Evolutionary conservation across 129 eudicot species (phyloP).

Genomic region (Sambucus nigra): DNA sequence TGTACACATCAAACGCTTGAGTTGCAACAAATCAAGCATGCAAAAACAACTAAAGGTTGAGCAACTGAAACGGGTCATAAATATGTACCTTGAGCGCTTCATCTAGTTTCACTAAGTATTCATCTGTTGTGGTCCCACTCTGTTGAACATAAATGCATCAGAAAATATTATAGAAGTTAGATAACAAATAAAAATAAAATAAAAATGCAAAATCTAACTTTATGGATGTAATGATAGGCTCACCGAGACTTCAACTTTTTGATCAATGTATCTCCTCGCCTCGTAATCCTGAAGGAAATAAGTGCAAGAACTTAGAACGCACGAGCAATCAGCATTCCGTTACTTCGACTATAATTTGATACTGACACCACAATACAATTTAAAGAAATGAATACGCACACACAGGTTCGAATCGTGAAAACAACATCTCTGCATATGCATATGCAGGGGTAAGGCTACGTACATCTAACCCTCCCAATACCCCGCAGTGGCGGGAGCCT

Average conservation of each 20-base stretch:
- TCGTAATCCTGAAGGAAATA: constrained; percentile 51
- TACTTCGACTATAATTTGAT: background rate
- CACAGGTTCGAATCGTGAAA: background rate
- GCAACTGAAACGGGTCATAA: background rate
- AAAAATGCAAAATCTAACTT: background rate
- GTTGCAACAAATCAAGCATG: background rate
- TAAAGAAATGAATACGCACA: background rate
- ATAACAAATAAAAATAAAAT: no score
- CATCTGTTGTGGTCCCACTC: constrained; percentile 76
- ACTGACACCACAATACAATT: background rate
- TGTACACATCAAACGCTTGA: no score
- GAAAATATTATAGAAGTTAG: background rate
- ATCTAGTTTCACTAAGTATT: constrained; percentile 57
- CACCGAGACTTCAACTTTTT: constrained; percentile 81
- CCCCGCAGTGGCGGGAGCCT: no score
- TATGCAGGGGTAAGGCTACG: background rate
- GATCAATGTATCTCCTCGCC: constrained; percentile 64
- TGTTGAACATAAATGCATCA: constrained; percentile 15
- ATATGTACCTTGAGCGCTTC: constrained; percentile 59
- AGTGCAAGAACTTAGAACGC: background rate
- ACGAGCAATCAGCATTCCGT: background rate
- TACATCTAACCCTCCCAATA: no score
- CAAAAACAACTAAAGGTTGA: background rate
- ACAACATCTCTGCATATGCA: background rate
- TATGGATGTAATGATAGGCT: constrained; percentile 9